phyloP scores from a whole-genome alignment of 345 rosid genomes.

The Aethionema arabicum region DNA sequence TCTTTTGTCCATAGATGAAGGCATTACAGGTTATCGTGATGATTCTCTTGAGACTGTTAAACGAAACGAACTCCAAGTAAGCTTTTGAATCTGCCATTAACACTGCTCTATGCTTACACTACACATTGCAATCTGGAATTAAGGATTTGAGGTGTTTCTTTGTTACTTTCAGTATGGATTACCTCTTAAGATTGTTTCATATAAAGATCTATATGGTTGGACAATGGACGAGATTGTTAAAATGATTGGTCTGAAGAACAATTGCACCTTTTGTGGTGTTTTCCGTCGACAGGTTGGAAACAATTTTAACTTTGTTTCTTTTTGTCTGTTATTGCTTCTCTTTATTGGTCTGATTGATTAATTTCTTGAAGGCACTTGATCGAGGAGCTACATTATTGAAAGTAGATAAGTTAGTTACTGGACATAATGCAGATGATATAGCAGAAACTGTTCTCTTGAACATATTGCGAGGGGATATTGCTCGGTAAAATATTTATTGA shows the following conservation, averaged over 20 bases:
- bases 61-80: conserved; percentile 83
- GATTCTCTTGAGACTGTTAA: conserved; percentile 94
- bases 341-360: conserved; percentile 8
- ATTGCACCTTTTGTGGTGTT: conserved; percentile 96
- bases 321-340: background rate
- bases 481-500: conserved; percentile 53
- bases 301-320: background rate
- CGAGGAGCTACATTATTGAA: conserved; percentile 83
- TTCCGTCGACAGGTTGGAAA: conserved; percentile 81
- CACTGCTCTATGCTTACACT: background rate
- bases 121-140: background rate
- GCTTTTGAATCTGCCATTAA: background rate
- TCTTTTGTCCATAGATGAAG: conserved; percentile 89
- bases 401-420: conserved; percentile 89
- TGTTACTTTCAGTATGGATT: conserved; percentile 62
- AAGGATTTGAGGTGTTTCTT: background rate
- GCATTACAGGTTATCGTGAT: conserved; percentile 88
- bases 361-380: conserved; percentile 74
- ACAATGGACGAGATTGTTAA: conserved; percentile 98
- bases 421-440: conserved; percentile 96
- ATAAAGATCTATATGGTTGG: conserved; percentile 98
- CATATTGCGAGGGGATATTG: conserved; percentile 89
- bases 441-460: conserved; percentile 93
- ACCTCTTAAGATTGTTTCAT: conserved; percentile 83
- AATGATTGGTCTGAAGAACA: conserved; percentile 91